Conservation (phyloP, 257 asterid species). For the Rubia yunnanensis region DNA sequence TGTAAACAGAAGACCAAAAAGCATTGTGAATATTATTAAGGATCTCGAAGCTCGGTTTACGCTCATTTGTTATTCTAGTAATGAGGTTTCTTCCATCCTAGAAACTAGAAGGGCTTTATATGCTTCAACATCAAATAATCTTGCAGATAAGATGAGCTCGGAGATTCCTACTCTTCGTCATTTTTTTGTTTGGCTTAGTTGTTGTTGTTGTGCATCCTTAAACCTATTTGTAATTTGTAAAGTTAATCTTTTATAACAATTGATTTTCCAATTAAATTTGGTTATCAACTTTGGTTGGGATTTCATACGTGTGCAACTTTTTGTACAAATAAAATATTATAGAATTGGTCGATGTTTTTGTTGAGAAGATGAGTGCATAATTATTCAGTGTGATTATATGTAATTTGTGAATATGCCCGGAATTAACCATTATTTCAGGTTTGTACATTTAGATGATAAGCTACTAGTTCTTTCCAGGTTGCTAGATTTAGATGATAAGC, state of each 20-base stretch:
- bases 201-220: not conserved
- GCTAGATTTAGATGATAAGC: too few species aligned
- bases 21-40: conserved; percentile 83
- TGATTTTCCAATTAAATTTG: not conserved
- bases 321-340: not conserved
- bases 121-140: conserved; percentile 51
- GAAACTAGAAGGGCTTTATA: conserved; percentile 71
- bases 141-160: conserved; percentile 35
- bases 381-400: too few species aligned
- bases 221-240: not conserved
- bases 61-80: conserved; percentile 62
- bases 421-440: too few species aligned
- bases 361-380: too few species aligned
- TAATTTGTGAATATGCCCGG: too few species aligned
- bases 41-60: conserved; percentile 79
- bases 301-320: not conserved
- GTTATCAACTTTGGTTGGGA: not conserved
- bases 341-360: not conserved
- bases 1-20: conserved; percentile 73
- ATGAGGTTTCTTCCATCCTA: conserved; percentile 60
- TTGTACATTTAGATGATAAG: too few species aligned
- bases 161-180: not conserved
- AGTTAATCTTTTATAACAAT: not conserved
- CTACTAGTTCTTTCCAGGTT: too few species aligned
- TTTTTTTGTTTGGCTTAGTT: too few species aligned